These are phyloP conservation scores for Stemphylium beticola DNA, from an alignment of 2,329 filamentous ascomycete species.

Conservation along the genomic window DNA sequence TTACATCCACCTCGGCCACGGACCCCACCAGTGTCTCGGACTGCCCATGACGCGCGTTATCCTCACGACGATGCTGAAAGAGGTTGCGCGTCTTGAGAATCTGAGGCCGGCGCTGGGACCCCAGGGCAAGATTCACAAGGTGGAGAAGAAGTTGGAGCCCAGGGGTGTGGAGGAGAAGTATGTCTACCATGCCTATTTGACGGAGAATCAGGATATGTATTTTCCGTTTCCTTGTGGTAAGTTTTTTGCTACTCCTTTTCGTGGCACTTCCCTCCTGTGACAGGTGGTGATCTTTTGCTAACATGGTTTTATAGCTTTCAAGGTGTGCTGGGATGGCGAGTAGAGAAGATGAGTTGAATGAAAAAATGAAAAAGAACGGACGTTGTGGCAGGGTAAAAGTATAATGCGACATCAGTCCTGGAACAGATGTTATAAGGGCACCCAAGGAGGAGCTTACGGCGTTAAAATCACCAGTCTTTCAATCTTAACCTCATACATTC, in stretches of 20 bases:
- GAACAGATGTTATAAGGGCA: too few species aligned
- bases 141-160: conserved; percentile 38
- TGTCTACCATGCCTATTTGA: conserved; percentile 54
- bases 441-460: too few species aligned
- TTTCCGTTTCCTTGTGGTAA: conserved; percentile 57
- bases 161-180: conserved; percentile 34
- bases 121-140: conserved; percentile 53
- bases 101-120: conserved; percentile 49
- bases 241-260: conserved; percentile 33
- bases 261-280: not conserved
- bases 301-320: conserved; percentile 27
- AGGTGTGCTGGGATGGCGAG: conserved; percentile 39
- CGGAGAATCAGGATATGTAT: conserved; percentile 55
- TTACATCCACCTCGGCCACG: conserved; percentile 54
- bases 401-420: too few species aligned
- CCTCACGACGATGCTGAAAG: conserved; percentile 55
- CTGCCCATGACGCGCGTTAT: conserved; percentile 52
- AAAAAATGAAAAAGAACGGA: too few species aligned
- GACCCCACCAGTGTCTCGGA: conserved; percentile 53
- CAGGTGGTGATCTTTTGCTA: conserved; percentile 4
- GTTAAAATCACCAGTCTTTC: too few species aligned
- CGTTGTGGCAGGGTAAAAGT: too few species aligned
- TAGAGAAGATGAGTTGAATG: not conserved
- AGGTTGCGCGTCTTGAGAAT: conserved; percentile 49
- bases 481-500: too few species aligned